A percentile compares a stretch with the other conserved stretches of the same genome.
Conservation (phyloP, 176 grass and related monocot genomes). For the Typha latifolia region DNA sequence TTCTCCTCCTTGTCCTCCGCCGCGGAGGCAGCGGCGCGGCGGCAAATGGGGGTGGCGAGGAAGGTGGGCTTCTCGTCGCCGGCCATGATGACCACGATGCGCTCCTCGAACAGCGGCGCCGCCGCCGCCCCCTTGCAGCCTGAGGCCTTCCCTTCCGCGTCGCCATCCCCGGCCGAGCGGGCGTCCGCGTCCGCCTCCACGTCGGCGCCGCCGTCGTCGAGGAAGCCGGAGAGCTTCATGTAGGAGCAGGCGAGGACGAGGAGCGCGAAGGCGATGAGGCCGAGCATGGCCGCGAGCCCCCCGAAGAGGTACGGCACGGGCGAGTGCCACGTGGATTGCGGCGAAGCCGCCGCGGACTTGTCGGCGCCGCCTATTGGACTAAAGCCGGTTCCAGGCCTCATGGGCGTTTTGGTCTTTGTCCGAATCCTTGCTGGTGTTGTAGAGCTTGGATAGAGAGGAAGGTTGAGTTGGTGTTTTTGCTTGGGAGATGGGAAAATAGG, state of each 20-base stretch:
- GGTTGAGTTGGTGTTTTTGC: too few species aligned
- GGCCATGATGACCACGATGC: conserved; percentile 66
- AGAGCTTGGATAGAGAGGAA: too few species aligned
- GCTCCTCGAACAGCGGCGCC: neutral
- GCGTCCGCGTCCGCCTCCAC: neutral
- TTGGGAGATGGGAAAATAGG: too few species aligned
- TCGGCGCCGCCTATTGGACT: neutral
- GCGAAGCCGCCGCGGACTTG: neutral
- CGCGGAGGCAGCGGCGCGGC: neutral
- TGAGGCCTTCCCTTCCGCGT: neutral
- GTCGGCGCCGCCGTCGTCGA: conserved; percentile 2
- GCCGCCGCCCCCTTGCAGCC: conserved; percentile 1
- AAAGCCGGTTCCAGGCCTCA: neutral
- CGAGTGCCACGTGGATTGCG: conserved; percentile 20
- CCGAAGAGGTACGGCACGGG: conserved; percentile 41
- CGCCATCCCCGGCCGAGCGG: conserved; percentile 4
- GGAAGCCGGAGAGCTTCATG: conserved; percentile 30
- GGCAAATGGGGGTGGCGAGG: conserved; percentile 31
- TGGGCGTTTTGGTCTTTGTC: neutral
- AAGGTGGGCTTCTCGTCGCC: conserved; percentile 53
- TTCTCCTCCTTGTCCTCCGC: neutral
- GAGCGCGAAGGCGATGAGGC: conserved; percentile 32
- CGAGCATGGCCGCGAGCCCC: conserved; percentile 36
- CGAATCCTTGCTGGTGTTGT: neutral
- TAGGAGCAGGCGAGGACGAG: conserved; percentile 35